Evolutionary conservation across 2,329 filamentous ascomycete species (phyloP).

Genomic region (Aspergillus udagawae): DNA sequence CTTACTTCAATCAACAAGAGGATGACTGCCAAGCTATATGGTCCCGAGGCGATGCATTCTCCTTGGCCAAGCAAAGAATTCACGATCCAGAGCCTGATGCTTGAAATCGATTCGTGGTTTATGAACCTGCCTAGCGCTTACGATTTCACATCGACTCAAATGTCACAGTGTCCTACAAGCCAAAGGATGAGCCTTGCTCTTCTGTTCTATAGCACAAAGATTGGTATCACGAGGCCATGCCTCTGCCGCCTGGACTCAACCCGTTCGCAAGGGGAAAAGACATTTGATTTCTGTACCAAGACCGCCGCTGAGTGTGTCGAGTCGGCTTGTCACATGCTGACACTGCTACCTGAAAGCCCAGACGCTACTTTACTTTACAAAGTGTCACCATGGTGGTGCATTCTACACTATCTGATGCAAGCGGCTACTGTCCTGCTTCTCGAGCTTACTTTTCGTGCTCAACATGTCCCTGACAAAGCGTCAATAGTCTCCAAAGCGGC

Average conservation of each 20-base stretch:
- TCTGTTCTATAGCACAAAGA: constrained; percentile 41
- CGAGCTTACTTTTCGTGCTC: constrained; percentile 39
- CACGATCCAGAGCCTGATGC: constrained; percentile 34
- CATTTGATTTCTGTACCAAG: constrained; percentile 35
- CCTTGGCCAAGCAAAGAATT: constrained; percentile 38
- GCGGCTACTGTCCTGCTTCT: constrained; percentile 41
- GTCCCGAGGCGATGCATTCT: constrained; percentile 30
- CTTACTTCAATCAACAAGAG: constrained; percentile 36
- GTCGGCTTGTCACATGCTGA: constrained; percentile 39
- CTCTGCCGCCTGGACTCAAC: constrained; percentile 38
- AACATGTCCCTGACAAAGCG: constrained; percentile 42
- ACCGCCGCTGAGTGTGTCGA: constrained; percentile 41
- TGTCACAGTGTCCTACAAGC: constrained; percentile 30
- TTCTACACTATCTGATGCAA: constrained; percentile 44
- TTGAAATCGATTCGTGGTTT: constrained; percentile 39
- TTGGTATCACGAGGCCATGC: constrained; percentile 42
- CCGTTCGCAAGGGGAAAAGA: constrained; percentile 27
- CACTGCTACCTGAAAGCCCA: constrained; percentile 37
- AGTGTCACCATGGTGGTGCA: constrained; percentile 43
- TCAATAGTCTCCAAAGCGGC: constrained; percentile 32
- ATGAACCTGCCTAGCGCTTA: constrained; percentile 36
- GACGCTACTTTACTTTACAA: constrained; percentile 35
- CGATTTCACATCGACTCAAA: constrained; percentile 38
- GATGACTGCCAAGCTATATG: constrained; percentile 38
- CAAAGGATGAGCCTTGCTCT: constrained; percentile 40